Evolutionary conservation across 2,329 filamentous ascomycete species (phyloP).

Genomic region (Fusarium sp.): DNA sequence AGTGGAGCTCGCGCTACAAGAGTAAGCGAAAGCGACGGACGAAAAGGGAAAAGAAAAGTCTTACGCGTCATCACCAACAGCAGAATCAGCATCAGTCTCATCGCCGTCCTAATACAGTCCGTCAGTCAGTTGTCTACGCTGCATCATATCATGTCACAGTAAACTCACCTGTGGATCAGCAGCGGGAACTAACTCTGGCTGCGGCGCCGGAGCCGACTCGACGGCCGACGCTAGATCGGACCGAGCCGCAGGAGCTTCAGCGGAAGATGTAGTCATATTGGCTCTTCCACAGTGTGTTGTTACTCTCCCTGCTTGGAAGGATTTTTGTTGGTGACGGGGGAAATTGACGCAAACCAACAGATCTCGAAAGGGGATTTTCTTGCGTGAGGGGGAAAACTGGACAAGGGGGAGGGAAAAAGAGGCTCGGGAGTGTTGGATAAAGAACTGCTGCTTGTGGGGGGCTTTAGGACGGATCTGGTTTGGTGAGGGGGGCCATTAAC

Average conservation of each 20-base stretch:
- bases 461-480: not conserved
- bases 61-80: slow-evolving; percentile 33
- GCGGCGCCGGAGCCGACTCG: slow-evolving; percentile 23
- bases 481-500: not conserved
- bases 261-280: slow-evolving; percentile 5
- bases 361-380: not conserved
- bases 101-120: slow-evolving; percentile 9
- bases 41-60: not conserved
- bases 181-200: slow-evolving; percentile 32
- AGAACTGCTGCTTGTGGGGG: not conserved
- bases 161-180: slow-evolving; percentile 33
- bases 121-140: too few species aligned
- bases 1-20: slow-evolving; percentile 36
- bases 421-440: not conserved
- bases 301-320: not conserved
- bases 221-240: slow-evolving; percentile 25
- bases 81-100: slow-evolving; percentile 27
- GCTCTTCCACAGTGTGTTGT: slow-evolving; percentile 6
- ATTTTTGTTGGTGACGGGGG: slow-evolving; percentile 1
- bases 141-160: not conserved
- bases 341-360: slow-evolving; percentile 1
- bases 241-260: slow-evolving; percentile 10
- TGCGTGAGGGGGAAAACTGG: slow-evolving; percentile 1
- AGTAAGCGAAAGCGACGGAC: slow-evolving; percentile 2
- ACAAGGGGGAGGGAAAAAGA: not conserved